These are phyloP conservation scores for Cocos nucifera DNA, from an alignment of 176 grass and related monocot species.

Conservation along the genomic window DNA sequence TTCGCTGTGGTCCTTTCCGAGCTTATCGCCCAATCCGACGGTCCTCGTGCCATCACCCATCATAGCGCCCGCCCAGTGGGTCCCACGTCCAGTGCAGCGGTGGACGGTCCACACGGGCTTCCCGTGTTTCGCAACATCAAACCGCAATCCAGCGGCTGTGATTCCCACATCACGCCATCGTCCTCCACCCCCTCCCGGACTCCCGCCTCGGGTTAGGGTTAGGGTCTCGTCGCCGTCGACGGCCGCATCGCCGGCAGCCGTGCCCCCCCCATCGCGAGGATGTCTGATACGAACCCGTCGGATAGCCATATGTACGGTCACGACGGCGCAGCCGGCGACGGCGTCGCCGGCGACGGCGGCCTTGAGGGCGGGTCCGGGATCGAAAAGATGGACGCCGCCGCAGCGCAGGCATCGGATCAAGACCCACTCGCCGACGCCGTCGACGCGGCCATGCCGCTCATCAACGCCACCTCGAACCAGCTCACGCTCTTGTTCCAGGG, in stretches of 20 bases:
- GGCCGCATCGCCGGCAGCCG: too few species aligned
- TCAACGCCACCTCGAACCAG: constrained; percentile 47
- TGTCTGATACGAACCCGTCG: constrained; percentile 29
- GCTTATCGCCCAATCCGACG: too few species aligned
- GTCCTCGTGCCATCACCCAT: too few species aligned
- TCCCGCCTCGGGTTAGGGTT: constrained; percentile 53
- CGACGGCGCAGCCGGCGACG: constrained; percentile 21
- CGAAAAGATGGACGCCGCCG: constrained; percentile 22
- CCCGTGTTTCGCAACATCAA: not conserved
- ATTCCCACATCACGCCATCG: constrained; percentile 1
- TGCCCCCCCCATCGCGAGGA: constrained; percentile 18
- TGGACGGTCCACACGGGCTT: not conserved
- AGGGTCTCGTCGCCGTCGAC: constrained; percentile 3
- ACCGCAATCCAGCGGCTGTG: constrained; percentile 9
- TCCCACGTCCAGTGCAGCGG: too few species aligned
- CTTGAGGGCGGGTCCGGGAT: not conserved
- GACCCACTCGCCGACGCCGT: constrained; percentile 27
- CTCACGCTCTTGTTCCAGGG: constrained; percentile 91
- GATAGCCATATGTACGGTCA: not conserved
- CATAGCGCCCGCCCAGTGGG: too few species aligned
- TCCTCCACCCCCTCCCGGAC: too few species aligned
- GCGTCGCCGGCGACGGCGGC: too few species aligned
- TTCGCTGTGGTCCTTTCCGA: too few species aligned
- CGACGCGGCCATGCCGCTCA: constrained; percentile 31
- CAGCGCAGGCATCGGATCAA: constrained; percentile 19